phyloP scores from a whole-genome alignment of 768 basidiomycete species.

The Mycena polygramma region DNA sequence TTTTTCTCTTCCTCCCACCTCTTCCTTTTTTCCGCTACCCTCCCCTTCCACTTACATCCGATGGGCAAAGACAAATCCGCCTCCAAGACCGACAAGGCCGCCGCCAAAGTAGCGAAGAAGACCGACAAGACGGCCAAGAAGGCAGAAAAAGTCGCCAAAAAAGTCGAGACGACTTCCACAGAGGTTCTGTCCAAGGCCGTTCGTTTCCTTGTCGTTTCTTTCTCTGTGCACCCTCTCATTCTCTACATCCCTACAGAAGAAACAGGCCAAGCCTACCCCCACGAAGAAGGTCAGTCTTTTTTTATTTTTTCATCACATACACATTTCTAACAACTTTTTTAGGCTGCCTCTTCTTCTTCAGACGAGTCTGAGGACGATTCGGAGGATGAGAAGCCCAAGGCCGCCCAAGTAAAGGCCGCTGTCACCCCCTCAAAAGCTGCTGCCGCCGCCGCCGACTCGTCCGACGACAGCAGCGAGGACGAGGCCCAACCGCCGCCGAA shows the following conservation, averaged over 20 bases:
- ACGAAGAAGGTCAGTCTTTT: constrained; percentile 42
- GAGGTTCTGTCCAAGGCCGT: constrained; percentile 43
- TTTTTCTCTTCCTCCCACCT: constrained; percentile 20
- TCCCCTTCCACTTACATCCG: constrained; percentile 40
- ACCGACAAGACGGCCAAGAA: constrained; percentile 48
- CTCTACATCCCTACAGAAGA: constrained; percentile 32
- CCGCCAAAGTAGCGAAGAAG: constrained; percentile 53
- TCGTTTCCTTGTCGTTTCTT: constrained; percentile 9
- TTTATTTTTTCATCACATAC: background rate
- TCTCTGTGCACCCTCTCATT: background rate
- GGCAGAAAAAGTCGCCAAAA: constrained; percentile 49
- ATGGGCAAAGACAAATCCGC: constrained; percentile 59
- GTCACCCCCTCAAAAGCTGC: constrained; percentile 45
- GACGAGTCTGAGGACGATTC: constrained; percentile 62
- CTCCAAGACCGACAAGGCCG: constrained; percentile 34
- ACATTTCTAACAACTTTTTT: background rate
- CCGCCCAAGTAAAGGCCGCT: constrained; percentile 60
- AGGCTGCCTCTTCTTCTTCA: constrained; percentile 47
- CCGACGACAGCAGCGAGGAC: constrained; percentile 49
- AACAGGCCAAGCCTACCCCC: constrained; percentile 27
- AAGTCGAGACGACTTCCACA: constrained; percentile 36
- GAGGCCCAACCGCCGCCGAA: constrained; percentile 40
- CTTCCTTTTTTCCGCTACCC: background rate
- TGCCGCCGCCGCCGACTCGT: constrained; percentile 47
- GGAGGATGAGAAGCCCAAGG: constrained; percentile 72